A percentile compares a stretch with the other conserved stretches of the same genome.
Conservation (phyloP, 1,284 basidiomycete genomes). For the Ustilago shanxiensis region DNA sequence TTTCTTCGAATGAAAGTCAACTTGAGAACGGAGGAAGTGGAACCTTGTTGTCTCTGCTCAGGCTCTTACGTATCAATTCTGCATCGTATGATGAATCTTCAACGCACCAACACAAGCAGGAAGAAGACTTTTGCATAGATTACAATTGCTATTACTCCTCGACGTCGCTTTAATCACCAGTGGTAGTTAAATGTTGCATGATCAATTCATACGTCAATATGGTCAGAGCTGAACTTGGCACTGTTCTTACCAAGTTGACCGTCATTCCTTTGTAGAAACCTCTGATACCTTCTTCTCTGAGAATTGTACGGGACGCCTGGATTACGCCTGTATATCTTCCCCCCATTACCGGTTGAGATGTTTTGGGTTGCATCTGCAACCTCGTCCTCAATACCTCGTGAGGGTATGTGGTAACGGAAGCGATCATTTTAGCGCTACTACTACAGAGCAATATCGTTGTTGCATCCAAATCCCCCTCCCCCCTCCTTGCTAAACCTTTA, state of each 20-base stretch:
- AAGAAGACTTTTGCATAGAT: no score
- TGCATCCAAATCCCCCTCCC: slow-evolving; percentile 7
- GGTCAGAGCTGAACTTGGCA: slow-evolving; percentile 66
- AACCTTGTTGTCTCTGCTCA: no score
- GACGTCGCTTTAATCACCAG: not conserved
- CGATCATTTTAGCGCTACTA: slow-evolving; percentile 68
- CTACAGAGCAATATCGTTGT: slow-evolving; percentile 61
- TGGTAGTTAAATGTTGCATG: slow-evolving; percentile 58
- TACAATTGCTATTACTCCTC: not conserved
- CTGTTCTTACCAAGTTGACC: slow-evolving; percentile 66
- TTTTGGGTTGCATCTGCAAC: slow-evolving; percentile 65
- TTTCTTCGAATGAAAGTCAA: no score
- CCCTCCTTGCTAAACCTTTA: slow-evolving; percentile 47
- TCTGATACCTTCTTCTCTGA: slow-evolving; percentile 56
- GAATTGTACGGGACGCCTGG: slow-evolving; percentile 55
- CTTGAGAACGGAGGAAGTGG: no score
- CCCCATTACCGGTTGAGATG: not conserved
- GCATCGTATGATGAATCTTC: no score
- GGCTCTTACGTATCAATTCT: no score
- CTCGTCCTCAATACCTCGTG: slow-evolving; percentile 68
- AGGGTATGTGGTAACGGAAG: slow-evolving; percentile 66
- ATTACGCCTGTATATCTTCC: slow-evolving; percentile 57
- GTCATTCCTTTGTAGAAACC: slow-evolving; percentile 69
- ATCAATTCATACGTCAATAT: slow-evolving; percentile 68
- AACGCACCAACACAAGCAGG: no score